phyloP scores from a whole-genome alignment of 2,329 filamentous ascomycete genomes.

The Septoria linicola region DNA sequence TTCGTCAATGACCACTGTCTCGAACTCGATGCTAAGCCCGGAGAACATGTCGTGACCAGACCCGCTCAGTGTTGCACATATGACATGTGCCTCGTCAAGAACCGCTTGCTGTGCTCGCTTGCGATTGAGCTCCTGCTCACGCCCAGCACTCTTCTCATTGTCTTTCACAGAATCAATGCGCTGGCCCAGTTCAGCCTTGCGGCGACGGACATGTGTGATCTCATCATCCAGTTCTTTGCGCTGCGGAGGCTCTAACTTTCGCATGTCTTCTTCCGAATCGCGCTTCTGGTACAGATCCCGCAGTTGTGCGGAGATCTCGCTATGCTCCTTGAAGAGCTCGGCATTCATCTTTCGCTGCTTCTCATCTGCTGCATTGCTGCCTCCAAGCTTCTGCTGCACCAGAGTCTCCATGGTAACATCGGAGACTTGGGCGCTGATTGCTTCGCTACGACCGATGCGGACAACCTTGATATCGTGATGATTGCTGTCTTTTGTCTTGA shows the following conservation, averaged over 20 bases:
- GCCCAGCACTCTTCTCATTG: constrained; percentile 74
- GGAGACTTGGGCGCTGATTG: constrained; percentile 82
- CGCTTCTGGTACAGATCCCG: constrained; percentile 68
- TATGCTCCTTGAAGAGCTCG: constrained; percentile 70
- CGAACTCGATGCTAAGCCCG: constrained; percentile 89
- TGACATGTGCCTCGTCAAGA: constrained; percentile 83
- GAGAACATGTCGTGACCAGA: constrained; percentile 98
- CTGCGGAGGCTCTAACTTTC: constrained; percentile 43
- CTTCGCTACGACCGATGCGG: constrained; percentile 85
- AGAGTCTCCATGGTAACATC: constrained; percentile 94
- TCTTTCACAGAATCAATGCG: constrained; percentile 87
- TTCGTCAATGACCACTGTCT: constrained; percentile 97
- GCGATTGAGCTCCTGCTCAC: constrained; percentile 82
- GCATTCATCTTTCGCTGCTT: constrained; percentile 53
- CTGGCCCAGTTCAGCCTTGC: constrained; percentile 72
- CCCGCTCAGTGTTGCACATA: constrained; percentile 92
- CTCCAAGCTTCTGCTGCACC: constrained; percentile 69
- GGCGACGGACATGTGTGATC: constrained; percentile 74
- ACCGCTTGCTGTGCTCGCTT: constrained; percentile 87
- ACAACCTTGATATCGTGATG: constrained; percentile 79
- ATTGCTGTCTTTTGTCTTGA: constrained; percentile 73
- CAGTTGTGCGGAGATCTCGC: constrained; percentile 63
- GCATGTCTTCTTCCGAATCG: constrained; percentile 48
- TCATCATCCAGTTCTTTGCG: constrained; percentile 69
- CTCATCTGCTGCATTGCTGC: constrained; percentile 37